Evolutionary conservation across 2,329 filamentous ascomycete genomes (phyloP), one percentile per base, ranked within the genome.

Genomic region (Arthrinium phaeospermum): DNA sequence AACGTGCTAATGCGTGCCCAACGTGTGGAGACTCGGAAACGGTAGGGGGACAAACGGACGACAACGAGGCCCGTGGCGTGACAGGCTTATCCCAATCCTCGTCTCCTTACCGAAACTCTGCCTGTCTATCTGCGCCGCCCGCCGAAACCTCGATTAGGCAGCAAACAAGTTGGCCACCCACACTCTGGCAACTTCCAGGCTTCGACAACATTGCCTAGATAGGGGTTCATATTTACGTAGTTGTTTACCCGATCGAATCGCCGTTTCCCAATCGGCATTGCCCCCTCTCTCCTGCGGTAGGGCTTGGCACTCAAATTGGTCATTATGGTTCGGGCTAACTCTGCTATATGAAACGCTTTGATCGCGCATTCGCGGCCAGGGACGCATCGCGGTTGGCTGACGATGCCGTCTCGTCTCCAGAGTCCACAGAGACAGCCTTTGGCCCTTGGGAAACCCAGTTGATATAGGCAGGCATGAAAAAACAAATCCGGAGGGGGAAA

Each of bases 341-440:
- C 16, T 16, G 53, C 7, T 37, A 37, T 61, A 37, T 37, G 53
- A 61, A 61, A 61, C 53, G 53, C 8, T 61, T 22, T 41, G 34
- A 13, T 64, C 12, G 34, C 22, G 5, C 34, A 64, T 64, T 19
- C 13, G 34, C 19, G 57, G 22, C 19, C 19, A 24, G 19, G 19
- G 8, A n/a, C 41, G 19, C 57, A 22, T 64, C 22, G 34, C 22
- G 34, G 34, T 37, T 64, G 34, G 57, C 34, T 64, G 22, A 64
- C n/a, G 8, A 41, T n/a, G 34, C 19, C 19, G 57, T 64, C 57
- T 22, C 57, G 22, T 64, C 57, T 64, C 57, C 57, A 64, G 34
- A 64, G 22, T 64, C 57, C 41, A 34, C 57, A 64, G 34, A 64
- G 10, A 64, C 19, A 64, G 34, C 22, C 34, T 64, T 64, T 64